These are phyloP conservation scores for Herpetomonas tarakana DNA, from an alignment of 208 protist species.

Conservation along the genomic window DNA sequence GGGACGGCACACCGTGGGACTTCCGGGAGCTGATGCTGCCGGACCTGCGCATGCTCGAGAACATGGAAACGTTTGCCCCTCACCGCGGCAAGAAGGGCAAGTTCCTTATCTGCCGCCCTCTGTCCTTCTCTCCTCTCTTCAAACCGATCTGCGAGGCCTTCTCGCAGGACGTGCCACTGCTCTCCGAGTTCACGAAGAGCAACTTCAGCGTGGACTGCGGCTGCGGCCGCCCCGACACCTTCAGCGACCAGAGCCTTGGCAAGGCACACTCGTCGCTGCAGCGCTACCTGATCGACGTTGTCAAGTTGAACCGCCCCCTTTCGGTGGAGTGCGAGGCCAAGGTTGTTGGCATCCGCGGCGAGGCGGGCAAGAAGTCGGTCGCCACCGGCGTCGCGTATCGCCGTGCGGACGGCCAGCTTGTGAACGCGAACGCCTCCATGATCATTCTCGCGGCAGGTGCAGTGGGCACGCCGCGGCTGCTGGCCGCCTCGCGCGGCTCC, in stretches of 20 bases:
- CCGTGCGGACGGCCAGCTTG: conserved; percentile 33
- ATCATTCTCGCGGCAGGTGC: conserved; percentile 64
- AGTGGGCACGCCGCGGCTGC: conserved; percentile 54
- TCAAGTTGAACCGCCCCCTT: conserved; percentile 60
- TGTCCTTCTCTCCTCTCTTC: conserved; percentile 68
- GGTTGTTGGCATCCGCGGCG: conserved; percentile 44
- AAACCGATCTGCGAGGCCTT: conserved; percentile 70
- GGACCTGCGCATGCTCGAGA: conserved; percentile 52
- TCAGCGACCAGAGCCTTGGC: conserved; percentile 48
- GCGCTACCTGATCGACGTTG: conserved; percentile 66
- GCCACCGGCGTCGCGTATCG: conserved; percentile 52
- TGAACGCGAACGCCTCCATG: conserved; percentile 39
- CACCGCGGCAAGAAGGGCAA: conserved; percentile 74
- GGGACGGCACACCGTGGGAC: conserved; percentile 56
- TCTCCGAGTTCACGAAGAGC: conserved; percentile 65
- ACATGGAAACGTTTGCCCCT: conserved; percentile 49
- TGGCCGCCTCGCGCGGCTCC: conserved; percentile 43
- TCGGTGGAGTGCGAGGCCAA: conserved; percentile 51
- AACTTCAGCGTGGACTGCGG: conserved; percentile 42
- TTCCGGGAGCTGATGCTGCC: conserved; percentile 73
- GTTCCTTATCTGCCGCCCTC: conserved; percentile 56
- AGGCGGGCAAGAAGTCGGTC: conserved; percentile 11
- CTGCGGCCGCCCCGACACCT: conserved; percentile 60
- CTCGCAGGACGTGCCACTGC: conserved; percentile 61
- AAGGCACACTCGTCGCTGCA: conserved; percentile 68